phyloP scores from a whole-genome alignment of 176 grass and related monocot species.

The Bonia amplexicaulis region DNA sequence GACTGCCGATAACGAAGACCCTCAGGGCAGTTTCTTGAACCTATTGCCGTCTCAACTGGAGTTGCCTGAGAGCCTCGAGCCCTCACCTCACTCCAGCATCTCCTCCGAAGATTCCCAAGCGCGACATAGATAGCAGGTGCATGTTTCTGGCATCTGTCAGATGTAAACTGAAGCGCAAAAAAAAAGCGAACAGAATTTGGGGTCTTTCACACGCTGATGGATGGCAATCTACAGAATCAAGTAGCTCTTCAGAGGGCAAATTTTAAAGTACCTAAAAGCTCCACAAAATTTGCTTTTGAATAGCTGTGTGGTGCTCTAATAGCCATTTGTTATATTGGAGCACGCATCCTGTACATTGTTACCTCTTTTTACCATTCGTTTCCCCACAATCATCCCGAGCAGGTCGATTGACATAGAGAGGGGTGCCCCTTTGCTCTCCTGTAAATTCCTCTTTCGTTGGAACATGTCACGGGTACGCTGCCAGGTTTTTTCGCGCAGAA shows the following conservation, averaged over 20 bases:
- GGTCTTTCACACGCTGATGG: background rate
- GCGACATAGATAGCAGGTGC: slow-evolving; percentile 28
- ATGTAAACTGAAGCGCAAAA: background rate
- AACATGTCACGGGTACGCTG: slow-evolving; percentile 17
- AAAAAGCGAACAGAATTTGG: background rate
- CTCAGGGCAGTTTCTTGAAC: slow-evolving; percentile 48
- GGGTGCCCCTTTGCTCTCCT: slow-evolving; percentile 23
- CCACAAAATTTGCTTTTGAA: background rate
- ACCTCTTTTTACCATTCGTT: background rate
- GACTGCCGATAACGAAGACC: slow-evolving; percentile 8
- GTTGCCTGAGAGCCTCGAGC: slow-evolving; percentile 47
- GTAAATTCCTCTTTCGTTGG: slow-evolving; percentile 32
- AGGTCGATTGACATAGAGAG: background rate
- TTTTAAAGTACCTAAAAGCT: background rate
- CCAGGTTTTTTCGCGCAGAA: slow-evolving; percentile 15
- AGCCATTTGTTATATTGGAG: background rate
- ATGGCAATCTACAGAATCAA: slow-evolving; percentile 15
- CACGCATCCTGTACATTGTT: slow-evolving; percentile 31
- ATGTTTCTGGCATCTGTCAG: background rate
- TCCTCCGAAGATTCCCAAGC: slow-evolving; percentile 51
- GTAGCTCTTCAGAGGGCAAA: background rate
- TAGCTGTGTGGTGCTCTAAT: background rate
- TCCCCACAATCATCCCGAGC: background rate
- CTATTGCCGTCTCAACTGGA: slow-evolving; percentile 48
- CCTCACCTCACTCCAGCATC: slow-evolving; percentile 53